Evolutionary conservation across 257 asterid genomes (phyloP).

Genomic region (Eustoma russellianum): DNA sequence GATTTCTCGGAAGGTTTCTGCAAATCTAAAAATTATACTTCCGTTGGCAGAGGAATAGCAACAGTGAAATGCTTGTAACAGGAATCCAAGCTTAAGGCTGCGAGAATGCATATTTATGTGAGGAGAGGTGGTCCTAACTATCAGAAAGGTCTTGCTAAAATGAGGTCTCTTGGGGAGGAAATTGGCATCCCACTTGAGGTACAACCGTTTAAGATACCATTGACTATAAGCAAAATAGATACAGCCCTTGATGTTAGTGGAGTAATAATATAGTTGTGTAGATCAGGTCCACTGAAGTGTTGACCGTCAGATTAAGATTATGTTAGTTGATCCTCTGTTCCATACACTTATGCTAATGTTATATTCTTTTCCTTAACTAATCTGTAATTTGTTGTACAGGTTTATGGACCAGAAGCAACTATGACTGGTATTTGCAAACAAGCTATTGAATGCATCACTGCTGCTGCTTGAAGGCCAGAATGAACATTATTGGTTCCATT

Average conservation of each 20-base stretch:
- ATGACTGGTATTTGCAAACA: constrained; percentile 97
- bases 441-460: constrained; percentile 90
- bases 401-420: constrained; percentile 94
- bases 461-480: constrained; percentile 46
- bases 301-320: too few relatives aligned
- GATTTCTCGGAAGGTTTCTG: not conserved
- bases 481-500: too few relatives aligned
- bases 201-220: not conserved
- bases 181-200: constrained; percentile 95
- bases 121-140: constrained; percentile 97
- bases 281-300: too few relatives aligned
- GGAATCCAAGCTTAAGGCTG: constrained; percentile 95
- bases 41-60: not conserved
- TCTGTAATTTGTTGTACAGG: constrained; percentile 27
- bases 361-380: not conserved
- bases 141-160: constrained; percentile 83
- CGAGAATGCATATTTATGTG: constrained; percentile 70
- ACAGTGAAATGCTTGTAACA: constrained; percentile 11
- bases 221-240: not conserved
- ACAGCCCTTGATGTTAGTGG: not conserved
- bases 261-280: not conserved
- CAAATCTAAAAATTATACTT: not conserved
- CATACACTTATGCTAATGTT: not conserved
- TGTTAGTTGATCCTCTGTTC: not conserved
- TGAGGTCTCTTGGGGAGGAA: constrained; percentile 85